Conservation (phyloP, 106 monocot species). For the Agapanthus africanus region DNA sequence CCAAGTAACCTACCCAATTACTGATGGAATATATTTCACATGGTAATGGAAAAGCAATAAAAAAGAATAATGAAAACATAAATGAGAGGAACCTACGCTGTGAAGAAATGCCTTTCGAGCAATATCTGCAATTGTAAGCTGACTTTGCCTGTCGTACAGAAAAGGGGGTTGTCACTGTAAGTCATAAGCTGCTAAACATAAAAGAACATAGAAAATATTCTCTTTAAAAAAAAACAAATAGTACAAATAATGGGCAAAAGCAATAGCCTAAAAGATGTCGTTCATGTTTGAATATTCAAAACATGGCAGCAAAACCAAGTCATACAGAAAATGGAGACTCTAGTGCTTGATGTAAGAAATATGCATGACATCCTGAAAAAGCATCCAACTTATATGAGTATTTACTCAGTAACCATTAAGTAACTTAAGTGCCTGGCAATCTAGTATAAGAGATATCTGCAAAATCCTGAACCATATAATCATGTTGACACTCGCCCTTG, state of each 20-base stretch:
- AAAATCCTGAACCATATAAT: neutral
- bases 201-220: slow-evolving; percentile 2
- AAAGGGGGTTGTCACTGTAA: slow-evolving; percentile 2
- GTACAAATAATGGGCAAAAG: neutral
- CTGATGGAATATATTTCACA: neutral
- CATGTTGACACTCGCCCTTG: neutral
- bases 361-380: neutral
- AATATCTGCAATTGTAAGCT: slow-evolving; percentile 96
- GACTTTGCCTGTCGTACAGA: slow-evolving; percentile 57
- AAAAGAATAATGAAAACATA: slow-evolving; percentile 5
- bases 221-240: neutral
- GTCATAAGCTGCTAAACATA: slow-evolving; percentile 8
- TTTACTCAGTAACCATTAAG: neutral
- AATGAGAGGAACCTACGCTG: slow-evolving; percentile 57
- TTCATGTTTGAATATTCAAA: neutral
- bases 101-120: slow-evolving; percentile 98
- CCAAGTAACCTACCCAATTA: neutral
- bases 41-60: neutral
- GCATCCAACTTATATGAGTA: neutral
- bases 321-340: neutral
- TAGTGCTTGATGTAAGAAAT: too few species aligned
- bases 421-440: neutral
- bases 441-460: neutral
- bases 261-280: neutral
- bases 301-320: neutral